Evolutionary conservation across 345 rosid species (phyloP).

Genomic region (Lepidium africanum): DNA sequence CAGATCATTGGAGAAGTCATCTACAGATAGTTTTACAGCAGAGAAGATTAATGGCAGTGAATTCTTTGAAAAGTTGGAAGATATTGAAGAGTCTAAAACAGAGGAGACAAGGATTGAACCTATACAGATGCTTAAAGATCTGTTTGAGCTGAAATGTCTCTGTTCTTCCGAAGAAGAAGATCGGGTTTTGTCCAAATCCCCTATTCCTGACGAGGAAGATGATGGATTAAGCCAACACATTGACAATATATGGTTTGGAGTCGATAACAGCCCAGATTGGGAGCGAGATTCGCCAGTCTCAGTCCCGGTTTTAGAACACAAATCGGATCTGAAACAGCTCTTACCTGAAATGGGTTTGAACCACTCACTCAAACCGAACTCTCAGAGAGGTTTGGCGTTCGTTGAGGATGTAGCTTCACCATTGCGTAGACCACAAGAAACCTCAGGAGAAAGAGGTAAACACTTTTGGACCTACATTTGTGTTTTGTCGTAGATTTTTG

Average conservation of each 20-base stretch:
- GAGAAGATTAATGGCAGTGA: conserved; percentile 9
- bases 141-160: conserved; percentile 35
- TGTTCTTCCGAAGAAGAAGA: conserved; percentile 26
- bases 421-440: conserved; percentile 18
- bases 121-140: conserved; percentile 30
- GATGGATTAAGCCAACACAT: conserved; percentile 14
- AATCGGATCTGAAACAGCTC: conserved; percentile 9
- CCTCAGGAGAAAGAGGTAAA: conserved; percentile 34
- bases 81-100: conserved; percentile 15
- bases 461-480: background rate
- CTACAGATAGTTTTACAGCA: background rate
- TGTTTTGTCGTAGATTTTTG: background rate
- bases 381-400: conserved; percentile 33
- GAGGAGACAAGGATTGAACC: conserved; percentile 28
- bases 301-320: conserved; percentile 10
- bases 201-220: conserved; percentile 12
- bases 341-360: conserved; percentile 13
- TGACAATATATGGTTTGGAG: conserved; percentile 24
- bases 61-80: conserved; percentile 8
- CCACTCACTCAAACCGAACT: conserved; percentile 17
- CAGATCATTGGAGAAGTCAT: background rate
- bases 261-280: background rate
- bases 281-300: conserved; percentile 22
- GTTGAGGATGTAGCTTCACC: conserved; percentile 6
- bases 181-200: conserved; percentile 14